Evolutionary conservation across 192 early-diverging fungal species (phyloP), one percentile per base, ranked within the genome.

Genomic region (Linnemannia elongata): DNA sequence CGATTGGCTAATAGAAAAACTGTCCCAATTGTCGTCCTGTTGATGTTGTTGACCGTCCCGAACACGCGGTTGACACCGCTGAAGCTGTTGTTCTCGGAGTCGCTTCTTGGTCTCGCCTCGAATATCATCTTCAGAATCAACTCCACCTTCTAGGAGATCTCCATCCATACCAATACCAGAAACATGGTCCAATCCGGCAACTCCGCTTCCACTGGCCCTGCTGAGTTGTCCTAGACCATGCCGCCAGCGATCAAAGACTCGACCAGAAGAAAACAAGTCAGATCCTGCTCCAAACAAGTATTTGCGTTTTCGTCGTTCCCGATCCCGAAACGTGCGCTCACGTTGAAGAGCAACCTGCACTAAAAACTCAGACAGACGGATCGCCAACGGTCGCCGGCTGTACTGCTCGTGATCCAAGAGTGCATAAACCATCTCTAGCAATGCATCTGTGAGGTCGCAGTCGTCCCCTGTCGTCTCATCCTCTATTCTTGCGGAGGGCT

Each of bases 341-440:
- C 70, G 39, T 7, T 22, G 38, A 0, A 72, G 70, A 38, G 70
- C 70, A 9, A 72, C 18, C 10, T 42, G 20, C 1, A 72, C 36
- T 22, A 72, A 8, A 18, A 72, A 38, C 20, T 72, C 70, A 39
- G 70, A 72, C 15, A 72, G 39, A 10, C 41, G 22, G 7, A 24
- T 72, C 20, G 70, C 70, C 24, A 72, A n/a, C 8, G 70, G 70
- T 42, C 70, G 70, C n/a, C 42, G 35, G 13, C 22, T 38, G 70
- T 72, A 72, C 5, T 42, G 70, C 35, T 42, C 41, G 9, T 72
- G 70, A 22, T 72, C 70, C 70, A 72, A n/a, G 22, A 72, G 41
- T 18, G 70, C 41, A n/a, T 72, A 72, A 0, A 72, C 70, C 70
- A 72, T 72, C 39, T 72, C 70, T 13, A 72, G 36, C n/a, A 72